These are phyloP conservation scores for Syzygium aqueum DNA, from an alignment of 345 rosid species.

Conservation along the genomic window DNA sequence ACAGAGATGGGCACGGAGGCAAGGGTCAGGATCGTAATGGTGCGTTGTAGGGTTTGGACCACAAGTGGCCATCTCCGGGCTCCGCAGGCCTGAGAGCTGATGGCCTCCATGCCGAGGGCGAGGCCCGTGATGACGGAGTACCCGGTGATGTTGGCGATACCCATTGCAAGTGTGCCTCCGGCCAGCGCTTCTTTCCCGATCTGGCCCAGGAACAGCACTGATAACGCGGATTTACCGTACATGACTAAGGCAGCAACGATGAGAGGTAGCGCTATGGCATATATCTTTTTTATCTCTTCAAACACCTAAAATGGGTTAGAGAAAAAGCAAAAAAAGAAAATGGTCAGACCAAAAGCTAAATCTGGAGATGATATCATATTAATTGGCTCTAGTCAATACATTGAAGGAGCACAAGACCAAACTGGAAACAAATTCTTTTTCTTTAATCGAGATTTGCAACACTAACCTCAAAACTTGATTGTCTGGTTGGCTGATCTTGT, in stretches of 20 bases:
- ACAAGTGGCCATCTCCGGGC: constrained; percentile 41
- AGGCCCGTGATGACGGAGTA: constrained; percentile 48
- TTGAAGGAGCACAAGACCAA: background rate
- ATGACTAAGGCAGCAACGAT: constrained; percentile 39
- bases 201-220: constrained; percentile 45
- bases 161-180: constrained; percentile 44
- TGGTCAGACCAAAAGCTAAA: background rate
- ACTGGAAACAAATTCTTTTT: background rate
- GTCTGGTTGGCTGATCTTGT: background rate
- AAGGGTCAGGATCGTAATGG: constrained; percentile 26
- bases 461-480: background rate
- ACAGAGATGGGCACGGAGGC: constrained; percentile 40
- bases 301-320: constrained; percentile 14
- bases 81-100: constrained; percentile 54
- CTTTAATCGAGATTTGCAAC: background rate
- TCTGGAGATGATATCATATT: background rate
- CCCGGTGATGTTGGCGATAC: constrained; percentile 45
- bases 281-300: constrained; percentile 42
- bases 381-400: background rate
- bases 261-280: constrained; percentile 36
- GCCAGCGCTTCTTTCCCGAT: constrained; percentile 44
- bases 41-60: constrained; percentile 48
- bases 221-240: constrained; percentile 35
- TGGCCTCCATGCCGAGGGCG: constrained; percentile 48
- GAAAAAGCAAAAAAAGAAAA: background rate